Conservation (phyloP, 2,329 filamentous ascomycete genomes). For the Rutstroemia sp. region DNA sequence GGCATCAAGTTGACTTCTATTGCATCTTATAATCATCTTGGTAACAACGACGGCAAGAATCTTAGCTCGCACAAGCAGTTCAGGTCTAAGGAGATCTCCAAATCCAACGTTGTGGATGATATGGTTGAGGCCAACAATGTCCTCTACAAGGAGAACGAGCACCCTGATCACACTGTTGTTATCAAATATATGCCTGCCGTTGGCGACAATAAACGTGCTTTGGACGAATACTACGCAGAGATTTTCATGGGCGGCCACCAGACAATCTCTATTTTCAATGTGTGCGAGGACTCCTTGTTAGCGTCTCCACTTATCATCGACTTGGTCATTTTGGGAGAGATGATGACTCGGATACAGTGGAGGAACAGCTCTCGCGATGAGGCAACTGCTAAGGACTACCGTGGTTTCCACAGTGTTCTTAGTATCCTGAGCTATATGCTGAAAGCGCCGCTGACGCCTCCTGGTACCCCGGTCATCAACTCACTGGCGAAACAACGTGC, state of each 20-base stretch:
- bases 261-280: slow-evolving; percentile 96
- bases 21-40: slow-evolving; percentile 97
- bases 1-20: slow-evolving; percentile 99
- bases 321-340: slow-evolving; percentile 83
- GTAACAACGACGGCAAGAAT: slow-evolving; percentile 99
- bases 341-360: slow-evolving; percentile 99
- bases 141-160: slow-evolving; percentile 85
- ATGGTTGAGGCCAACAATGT: slow-evolving; percentile 96
- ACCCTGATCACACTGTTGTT: slow-evolving; percentile 96
- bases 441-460: slow-evolving; percentile 87
- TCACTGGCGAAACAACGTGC: slow-evolving; percentile 91
- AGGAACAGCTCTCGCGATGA: slow-evolving; percentile 51
- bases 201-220: slow-evolving; percentile 95
- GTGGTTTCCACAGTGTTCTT: slow-evolving; percentile 93
- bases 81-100: slow-evolving; percentile 99
- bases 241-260: slow-evolving; percentile 99
- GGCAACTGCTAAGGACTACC: slow-evolving; percentile 59
- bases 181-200: slow-evolving; percentile 99
- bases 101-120: slow-evolving; percentile 98
- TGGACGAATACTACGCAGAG: slow-evolving; percentile 98
- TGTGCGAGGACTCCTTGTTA: slow-evolving; percentile 96
- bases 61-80: slow-evolving; percentile 96
- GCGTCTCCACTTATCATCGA: slow-evolving; percentile 97
- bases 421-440: slow-evolving; percentile 99
- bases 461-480: slow-evolving; percentile 93